These are phyloP conservation scores for Termitomyces sp. DNA, from an alignment of 768 basidiomycete species.

Conservation along the genomic window DNA sequence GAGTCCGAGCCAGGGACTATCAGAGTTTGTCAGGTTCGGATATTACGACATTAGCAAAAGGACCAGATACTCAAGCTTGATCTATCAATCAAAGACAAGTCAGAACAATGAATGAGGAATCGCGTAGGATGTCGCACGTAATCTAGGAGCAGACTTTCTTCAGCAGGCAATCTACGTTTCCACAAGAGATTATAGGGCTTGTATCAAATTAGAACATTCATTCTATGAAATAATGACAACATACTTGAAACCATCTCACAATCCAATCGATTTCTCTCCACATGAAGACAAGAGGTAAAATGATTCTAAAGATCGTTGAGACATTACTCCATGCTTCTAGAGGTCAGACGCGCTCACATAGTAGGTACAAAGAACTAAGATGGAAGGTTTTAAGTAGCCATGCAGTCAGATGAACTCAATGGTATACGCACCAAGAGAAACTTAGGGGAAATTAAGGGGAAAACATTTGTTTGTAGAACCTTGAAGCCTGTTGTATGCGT, in stretches of 20 bases:
- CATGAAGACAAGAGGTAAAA: conserved; percentile 46
- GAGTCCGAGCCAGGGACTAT: conserved; percentile 41
- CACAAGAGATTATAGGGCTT: conserved; percentile 64
- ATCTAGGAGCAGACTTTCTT: conserved; percentile 61
- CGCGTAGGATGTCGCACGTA: conserved; percentile 41
- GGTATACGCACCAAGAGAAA: conserved; percentile 36
- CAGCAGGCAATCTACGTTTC: conserved; percentile 47
- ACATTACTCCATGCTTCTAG: not conserved
- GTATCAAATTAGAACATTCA: conserved; percentile 2
- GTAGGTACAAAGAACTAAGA: conserved; percentile 58
- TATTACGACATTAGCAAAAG: not conserved
- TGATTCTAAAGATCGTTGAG: conserved; percentile 26
- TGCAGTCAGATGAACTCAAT: not conserved
- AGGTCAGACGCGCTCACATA: conserved; percentile 27
- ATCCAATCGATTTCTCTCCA: conserved; percentile 54
- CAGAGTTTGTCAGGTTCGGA: not conserved
- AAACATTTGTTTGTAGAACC: conserved; percentile 47
- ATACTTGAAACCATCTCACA: conserved; percentile 56
- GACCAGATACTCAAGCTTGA: conserved; percentile 37
- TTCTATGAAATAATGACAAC: conserved; percentile 9
- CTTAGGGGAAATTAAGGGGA: conserved; percentile 45
- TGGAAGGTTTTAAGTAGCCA: not conserved
- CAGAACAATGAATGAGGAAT: not conserved
- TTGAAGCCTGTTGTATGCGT: conserved; percentile 40
- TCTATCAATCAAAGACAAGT: conserved; percentile 29